Evolutionary conservation across 139 green algal genomes (phyloP).

Genomic region (Picochlorum sp.): DNA sequence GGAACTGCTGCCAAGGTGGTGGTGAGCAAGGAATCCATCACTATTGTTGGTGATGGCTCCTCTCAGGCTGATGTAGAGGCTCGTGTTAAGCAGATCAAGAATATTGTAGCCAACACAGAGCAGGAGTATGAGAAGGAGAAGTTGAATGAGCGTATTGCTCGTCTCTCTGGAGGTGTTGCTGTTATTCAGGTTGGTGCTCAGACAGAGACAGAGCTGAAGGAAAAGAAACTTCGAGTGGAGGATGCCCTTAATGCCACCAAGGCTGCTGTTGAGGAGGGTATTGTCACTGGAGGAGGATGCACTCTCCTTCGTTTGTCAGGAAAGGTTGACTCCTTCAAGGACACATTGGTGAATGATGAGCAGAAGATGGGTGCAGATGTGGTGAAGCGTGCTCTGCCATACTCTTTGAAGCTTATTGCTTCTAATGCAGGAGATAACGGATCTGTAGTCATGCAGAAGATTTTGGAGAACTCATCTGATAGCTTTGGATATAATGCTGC

Average conservation of each 20-base stretch:
- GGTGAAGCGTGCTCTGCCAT: slow-evolving; percentile 82
- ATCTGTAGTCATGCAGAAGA: slow-evolving; percentile 84
- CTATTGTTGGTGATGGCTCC: slow-evolving; percentile 89
- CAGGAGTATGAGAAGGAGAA: slow-evolving; percentile 96
- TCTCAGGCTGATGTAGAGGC: slow-evolving; percentile 66
- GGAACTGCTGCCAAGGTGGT: slow-evolving; percentile 83
- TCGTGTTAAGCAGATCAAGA: slow-evolving; percentile 93
- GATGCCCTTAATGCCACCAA: slow-evolving; percentile 99
- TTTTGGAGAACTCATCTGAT: slow-evolving; percentile 92
- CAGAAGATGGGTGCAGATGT: slow-evolving; percentile 94
- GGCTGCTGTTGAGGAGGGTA: slow-evolving; percentile 98
- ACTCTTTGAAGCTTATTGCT: slow-evolving; percentile 92
- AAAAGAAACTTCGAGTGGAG: slow-evolving; percentile 99
- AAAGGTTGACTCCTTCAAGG: slow-evolving; percentile 76
- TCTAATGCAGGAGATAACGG: slow-evolving; percentile 95
- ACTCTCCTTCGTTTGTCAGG: slow-evolving; percentile 88
- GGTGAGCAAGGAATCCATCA: slow-evolving; percentile 87
- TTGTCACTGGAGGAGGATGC: slow-evolving; percentile 96
- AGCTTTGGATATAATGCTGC: slow-evolving; percentile 98
- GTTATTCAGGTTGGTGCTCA: slow-evolving; percentile 98
- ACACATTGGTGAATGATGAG: slow-evolving; percentile 81
- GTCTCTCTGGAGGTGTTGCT: slow-evolving; percentile 91
- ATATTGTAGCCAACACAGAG: slow-evolving; percentile 57
- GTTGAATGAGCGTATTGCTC: slow-evolving; percentile 96
- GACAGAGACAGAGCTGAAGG: slow-evolving; percentile 99